Percentiles rank a stretch among this genome's conserved stretches.
Evolutionary conservation across 106 monocot genomes (phyloP).

Genomic region (Chionographis japonica): DNA sequence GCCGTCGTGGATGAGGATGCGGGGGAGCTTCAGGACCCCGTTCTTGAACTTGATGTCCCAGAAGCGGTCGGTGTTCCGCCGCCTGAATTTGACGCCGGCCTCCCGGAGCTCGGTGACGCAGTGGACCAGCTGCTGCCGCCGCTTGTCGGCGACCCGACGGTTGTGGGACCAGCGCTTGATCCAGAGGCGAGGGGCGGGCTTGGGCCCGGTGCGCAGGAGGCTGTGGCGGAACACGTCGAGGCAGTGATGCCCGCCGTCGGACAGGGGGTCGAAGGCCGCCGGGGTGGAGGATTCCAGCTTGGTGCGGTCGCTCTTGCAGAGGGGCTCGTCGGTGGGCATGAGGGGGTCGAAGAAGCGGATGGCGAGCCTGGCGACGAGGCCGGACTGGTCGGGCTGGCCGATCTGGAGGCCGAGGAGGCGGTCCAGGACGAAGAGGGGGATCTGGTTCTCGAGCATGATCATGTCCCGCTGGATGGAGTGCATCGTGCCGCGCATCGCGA

Average conservation of each 20-base stretch:
- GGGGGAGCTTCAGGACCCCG: conserved; percentile 55
- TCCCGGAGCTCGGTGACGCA: conserved; percentile 66
- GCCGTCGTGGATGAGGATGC: conserved; percentile 66
- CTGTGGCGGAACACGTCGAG: conserved; percentile 69
- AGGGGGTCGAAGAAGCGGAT: conserved; percentile 73
- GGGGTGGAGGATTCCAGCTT: background rate
- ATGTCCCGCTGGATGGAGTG: conserved; percentile 71
- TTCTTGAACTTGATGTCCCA: conserved; percentile 66
- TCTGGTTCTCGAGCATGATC: conserved; percentile 89
- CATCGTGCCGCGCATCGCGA: conserved; percentile 33
- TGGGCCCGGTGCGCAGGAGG: conserved; percentile 38
- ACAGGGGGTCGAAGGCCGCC: conserved; percentile 54
- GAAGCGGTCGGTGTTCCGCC: conserved; percentile 51
- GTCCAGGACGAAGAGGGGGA: conserved; percentile 82
- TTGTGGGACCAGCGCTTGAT: conserved; percentile 36
- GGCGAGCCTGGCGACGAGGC: conserved; percentile 40
- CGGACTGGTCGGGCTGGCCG: conserved; percentile 27
- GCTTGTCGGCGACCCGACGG: conserved; percentile 55
- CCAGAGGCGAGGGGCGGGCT: conserved; percentile 31
- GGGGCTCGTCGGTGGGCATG: conserved; percentile 64
- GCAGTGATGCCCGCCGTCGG: conserved; percentile 51
- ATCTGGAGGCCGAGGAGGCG: conserved; percentile 50
- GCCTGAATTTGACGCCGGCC: conserved; percentile 57
- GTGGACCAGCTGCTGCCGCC: conserved; percentile 68
- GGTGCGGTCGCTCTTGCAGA: conserved; percentile 18